A percentile compares a stretch with the other conserved stretches of the same genome.
Conservation (phyloP, 352 stramenopile genomes). For the Aphanomyces euteiches region DNA sequence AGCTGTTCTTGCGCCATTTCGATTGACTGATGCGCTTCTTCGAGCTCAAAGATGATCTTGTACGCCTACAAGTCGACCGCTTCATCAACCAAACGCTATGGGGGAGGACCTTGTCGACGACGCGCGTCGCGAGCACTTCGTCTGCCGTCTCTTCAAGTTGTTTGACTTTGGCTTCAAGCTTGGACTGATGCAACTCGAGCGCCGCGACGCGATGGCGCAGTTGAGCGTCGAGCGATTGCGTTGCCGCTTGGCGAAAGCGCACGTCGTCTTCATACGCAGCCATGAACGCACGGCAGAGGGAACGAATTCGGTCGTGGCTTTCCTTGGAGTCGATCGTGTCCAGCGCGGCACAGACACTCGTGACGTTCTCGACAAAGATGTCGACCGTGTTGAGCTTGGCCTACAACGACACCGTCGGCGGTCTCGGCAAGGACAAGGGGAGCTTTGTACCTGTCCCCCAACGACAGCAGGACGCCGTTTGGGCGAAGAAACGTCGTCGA, state of each 20-base stretch:
- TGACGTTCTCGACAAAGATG: neutral
- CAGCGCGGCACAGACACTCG: neutral
- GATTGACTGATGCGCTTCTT: conserved; percentile 15
- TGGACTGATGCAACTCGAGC: neutral
- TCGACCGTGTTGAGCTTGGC: conserved; percentile 1
- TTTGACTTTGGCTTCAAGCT: neutral
- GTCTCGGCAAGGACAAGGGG: neutral
- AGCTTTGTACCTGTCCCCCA: neutral
- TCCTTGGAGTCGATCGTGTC: neutral
- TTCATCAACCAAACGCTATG: neutral
- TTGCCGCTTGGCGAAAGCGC: neutral
- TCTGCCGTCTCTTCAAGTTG: neutral
- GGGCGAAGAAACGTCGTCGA: neutral
- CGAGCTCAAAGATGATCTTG: conserved; percentile 27
- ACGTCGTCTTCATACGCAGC: neutral
- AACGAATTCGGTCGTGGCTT: neutral
- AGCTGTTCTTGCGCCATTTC: conserved; percentile 11
- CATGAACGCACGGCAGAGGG: neutral
- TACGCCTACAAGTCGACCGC: conserved; percentile 9
- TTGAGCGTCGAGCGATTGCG: conserved; percentile 1
- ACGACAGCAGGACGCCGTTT: neutral
- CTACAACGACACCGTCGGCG: neutral
- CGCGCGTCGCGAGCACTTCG: conserved; percentile 12
- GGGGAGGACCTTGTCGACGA: conserved; percentile 21
- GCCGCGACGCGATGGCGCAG: conserved; percentile 14